phyloP scores from a whole-genome alignment of 1,284 basidiomycete species.

The Phlebopus sp. region DNA sequence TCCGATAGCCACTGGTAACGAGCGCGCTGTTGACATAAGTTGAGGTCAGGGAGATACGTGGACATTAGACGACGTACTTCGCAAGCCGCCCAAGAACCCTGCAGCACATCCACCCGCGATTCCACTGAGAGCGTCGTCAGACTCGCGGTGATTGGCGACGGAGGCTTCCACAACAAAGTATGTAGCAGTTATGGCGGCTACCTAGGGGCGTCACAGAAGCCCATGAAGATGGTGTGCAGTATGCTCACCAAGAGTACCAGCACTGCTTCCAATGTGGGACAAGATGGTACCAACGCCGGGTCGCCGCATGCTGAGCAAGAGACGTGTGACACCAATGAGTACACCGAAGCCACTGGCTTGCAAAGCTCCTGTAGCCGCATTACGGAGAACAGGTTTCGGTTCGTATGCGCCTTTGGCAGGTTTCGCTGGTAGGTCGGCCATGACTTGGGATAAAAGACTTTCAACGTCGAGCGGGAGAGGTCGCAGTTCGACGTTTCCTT shows the following conservation, averaged over 20 bases:
- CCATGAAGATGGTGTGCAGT: constrained; percentile 75
- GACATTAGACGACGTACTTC: constrained; percentile 46
- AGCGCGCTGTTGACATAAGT: constrained; percentile 56
- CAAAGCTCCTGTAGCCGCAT: constrained; percentile 61
- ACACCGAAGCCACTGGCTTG: constrained; percentile 75
- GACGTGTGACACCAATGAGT: constrained; percentile 80
- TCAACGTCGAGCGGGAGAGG: constrained; percentile 1
- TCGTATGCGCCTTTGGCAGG: constrained; percentile 41
- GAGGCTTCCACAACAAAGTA: constrained; percentile 82
- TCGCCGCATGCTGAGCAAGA: constrained; percentile 74
- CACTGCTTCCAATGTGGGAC: constrained; percentile 42
- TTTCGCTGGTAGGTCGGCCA: constrained; percentile 34
- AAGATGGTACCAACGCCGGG: constrained; percentile 35
- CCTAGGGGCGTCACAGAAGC: constrained; percentile 44
- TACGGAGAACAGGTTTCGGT: constrained; percentile 54
- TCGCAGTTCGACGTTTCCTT: constrained; percentile 16
- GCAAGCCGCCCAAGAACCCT: constrained; percentile 85
- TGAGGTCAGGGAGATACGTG: constrained; percentile 8
- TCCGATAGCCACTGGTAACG: constrained; percentile 80
- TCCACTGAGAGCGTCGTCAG: constrained; percentile 82
- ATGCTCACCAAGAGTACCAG: constrained; percentile 88
- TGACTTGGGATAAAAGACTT: constrained; percentile 19
- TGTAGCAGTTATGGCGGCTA: constrained; percentile 89
- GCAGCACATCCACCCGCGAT: constrained; percentile 90
- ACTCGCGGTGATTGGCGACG: constrained; percentile 80